Conservation (phyloP, 192 early-diverging fungal genomes). For the Podila epicladia region DNA sequence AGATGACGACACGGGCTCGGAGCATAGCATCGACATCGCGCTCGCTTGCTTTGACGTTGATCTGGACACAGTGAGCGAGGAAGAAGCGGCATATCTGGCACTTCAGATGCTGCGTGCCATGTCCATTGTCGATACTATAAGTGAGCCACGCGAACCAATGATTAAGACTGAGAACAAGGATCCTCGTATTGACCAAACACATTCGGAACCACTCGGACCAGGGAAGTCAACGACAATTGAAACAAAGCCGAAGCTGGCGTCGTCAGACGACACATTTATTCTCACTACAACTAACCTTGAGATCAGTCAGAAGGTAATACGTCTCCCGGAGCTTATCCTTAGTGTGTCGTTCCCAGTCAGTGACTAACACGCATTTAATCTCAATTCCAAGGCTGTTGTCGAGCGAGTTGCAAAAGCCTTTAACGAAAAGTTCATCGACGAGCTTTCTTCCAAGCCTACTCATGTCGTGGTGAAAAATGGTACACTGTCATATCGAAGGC, state of each 20-base stretch:
- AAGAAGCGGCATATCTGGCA: slow-evolving; percentile 20
- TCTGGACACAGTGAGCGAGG: slow-evolving; percentile 14
- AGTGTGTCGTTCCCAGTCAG: not conserved
- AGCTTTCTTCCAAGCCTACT: slow-evolving; percentile 6
- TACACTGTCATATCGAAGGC: not conserved
- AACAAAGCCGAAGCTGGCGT: slow-evolving; percentile 11
- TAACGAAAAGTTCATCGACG: slow-evolving; percentile 14
- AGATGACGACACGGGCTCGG: not conserved
- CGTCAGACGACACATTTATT: slow-evolving; percentile 4
- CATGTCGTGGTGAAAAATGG: slow-evolving; percentile 43
- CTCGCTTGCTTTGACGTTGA: slow-evolving; percentile 30
- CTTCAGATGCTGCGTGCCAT: slow-evolving; percentile 34
- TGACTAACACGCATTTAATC: not conserved
- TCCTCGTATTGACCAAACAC: not conserved
- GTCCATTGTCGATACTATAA: not conserved
- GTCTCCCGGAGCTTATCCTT: not conserved
- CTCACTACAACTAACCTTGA: slow-evolving; percentile 23
- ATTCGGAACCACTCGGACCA: not conserved
- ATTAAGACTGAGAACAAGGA: not conserved
- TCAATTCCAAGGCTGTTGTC: slow-evolving; percentile 11
- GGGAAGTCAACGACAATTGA: not conserved
- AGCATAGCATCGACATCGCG: not conserved
- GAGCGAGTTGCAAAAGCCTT: slow-evolving; percentile 17
- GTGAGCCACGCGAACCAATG: not conserved
- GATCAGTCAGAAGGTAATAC: slow-evolving; percentile 20